These are phyloP conservation scores for Boletus reticuloceps DNA, from an alignment of 768 basidiomycete genomes.

Conservation along the genomic window DNA sequence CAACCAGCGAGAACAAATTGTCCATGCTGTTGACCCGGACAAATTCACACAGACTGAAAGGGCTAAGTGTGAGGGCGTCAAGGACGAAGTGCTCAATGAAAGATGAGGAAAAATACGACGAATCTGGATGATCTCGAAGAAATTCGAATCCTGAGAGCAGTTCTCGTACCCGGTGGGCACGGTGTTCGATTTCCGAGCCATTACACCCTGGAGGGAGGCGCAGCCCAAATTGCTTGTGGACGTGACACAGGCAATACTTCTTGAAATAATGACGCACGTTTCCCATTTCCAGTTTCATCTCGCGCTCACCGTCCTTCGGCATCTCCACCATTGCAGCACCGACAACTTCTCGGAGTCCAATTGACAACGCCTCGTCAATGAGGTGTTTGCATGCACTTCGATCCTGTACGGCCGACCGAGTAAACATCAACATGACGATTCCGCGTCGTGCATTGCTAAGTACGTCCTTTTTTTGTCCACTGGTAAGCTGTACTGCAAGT, in stretches of 20 bases:
- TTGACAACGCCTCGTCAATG: neutral
- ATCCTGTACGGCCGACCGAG: neutral
- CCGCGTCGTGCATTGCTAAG: neutral
- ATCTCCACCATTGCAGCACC: neutral
- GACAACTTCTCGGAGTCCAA: neutral
- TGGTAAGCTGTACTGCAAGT: neutral
- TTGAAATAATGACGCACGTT: neutral
- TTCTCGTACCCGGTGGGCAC: neutral
- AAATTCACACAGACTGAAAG: neutral
- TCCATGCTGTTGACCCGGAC: neutral
- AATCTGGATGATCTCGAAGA: no score
- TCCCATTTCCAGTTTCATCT: neutral
- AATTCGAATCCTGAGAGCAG: no score
- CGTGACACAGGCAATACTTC: no score
- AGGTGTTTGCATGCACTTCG: neutral
- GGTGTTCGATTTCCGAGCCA: no score
- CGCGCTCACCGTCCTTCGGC: neutral
- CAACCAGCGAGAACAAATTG: neutral
- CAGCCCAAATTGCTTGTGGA: no score
- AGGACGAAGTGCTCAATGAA: neutral
- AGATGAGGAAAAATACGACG: neutral
- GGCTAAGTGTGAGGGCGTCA: neutral
- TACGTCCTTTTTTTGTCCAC: neutral
- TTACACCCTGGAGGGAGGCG: no score
- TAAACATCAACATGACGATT: neutral